Evolutionary conservation across 202 grass and related monocot species (phyloP).

Genomic region (Setaria italica): DNA sequence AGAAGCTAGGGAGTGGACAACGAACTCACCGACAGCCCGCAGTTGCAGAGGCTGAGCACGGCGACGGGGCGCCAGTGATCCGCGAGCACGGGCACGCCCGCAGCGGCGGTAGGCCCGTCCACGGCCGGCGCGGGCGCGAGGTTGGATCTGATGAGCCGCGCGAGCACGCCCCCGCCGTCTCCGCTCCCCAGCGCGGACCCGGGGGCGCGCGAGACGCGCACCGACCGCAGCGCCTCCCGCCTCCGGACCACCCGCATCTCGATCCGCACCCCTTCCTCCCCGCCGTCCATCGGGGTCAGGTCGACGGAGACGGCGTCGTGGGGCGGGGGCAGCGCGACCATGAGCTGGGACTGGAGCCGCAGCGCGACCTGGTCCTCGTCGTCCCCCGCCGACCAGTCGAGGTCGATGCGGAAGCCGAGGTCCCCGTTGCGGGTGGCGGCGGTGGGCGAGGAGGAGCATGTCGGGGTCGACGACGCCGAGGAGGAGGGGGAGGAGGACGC

Average conservation of each 20-base stretch:
- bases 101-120: conserved; percentile 52
- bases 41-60: conserved; percentile 74
- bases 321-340: conserved; percentile 83
- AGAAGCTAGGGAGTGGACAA: conserved; percentile 12
- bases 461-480: neutral
- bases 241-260: conserved; percentile 78
- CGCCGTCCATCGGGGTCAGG: conserved; percentile 42
- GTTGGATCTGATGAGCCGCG: conserved; percentile 72
- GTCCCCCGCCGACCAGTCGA: conserved; percentile 81
- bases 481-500: conserved; percentile 3
- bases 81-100: conserved; percentile 62
- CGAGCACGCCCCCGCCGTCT: conserved; percentile 77
- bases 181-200: conserved; percentile 78
- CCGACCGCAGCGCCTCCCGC: conserved; percentile 73
- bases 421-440: conserved; percentile 45
- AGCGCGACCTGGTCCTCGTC: conserved; percentile 91
- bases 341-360: conserved; percentile 94
- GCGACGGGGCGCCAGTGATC: conserved; percentile 86
- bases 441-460: conserved; percentile 18
- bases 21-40: conserved; percentile 75
- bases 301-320: conserved; percentile 80
- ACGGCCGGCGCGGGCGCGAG: conserved; percentile 55
- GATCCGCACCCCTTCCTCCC: conserved; percentile 43
- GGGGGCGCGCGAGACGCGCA: conserved; percentile 62
- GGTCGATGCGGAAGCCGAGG: conserved; percentile 82